Evolutionary conservation across 1,139 yeast genomes (phyloP), one percentile per base, ranked within the genome.

Genomic region (Sugiyamaella paludigena): DNA sequence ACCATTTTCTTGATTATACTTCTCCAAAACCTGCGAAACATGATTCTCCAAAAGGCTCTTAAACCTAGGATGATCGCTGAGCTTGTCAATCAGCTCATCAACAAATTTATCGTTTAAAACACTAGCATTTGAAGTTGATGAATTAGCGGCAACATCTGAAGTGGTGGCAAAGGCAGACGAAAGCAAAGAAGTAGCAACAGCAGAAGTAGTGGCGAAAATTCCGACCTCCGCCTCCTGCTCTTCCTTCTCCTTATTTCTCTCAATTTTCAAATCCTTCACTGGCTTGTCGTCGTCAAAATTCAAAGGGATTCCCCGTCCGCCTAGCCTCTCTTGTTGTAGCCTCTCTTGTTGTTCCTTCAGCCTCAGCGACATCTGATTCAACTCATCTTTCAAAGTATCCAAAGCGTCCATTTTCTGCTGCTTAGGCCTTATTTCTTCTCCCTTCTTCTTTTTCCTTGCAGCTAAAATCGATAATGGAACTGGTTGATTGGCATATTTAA

Each of bases 121-220:
- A 19, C 24, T 5, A 19, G 24, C 24, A 19, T 19, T 19, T 19
- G 5, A 19, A 19, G 24, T 5, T 19, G 24, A 19, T 19, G 24
- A 19, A 19, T 19, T 19, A 29, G 33, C 2, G 27, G 36, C 43
- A 40, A 6, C 19, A 12, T 36, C 36, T 26, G 43, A 34, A 30
- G 15, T 15, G 30, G 12, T 16, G 28, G 27, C 31, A 40, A 31
- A 12, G 30, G 41, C 33, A 19, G 32, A 9, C 12, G 15, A 10
- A 31, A 10, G 29, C 11, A 15, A 24, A 40, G 43, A 27, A 40
- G 36, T 11, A 31, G 43, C 37, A 32, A 37, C 15, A 32, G 36
- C n/a, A 13, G 43, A 33, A 30, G 37, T 12, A 32, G 11, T 32
- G 12, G 27, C 29, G 24, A 19, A n/a, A 26, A 33, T 33, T n/a